Evolutionary conservation across 148 eudicot genomes (phyloP).

Genomic region (Amaranthus cruentus): DNA sequence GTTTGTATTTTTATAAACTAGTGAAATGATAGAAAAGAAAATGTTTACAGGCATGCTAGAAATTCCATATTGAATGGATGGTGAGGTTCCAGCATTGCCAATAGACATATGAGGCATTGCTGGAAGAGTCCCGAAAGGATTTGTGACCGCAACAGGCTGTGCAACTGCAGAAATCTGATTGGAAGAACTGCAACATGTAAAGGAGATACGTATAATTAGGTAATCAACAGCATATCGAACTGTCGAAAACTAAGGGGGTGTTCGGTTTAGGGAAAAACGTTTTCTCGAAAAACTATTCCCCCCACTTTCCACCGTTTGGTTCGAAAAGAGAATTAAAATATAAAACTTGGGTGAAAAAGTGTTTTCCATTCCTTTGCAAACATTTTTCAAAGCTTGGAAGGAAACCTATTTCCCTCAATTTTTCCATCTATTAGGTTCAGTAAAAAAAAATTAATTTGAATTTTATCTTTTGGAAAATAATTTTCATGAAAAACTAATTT

Average conservation of each 20-base stretch:
- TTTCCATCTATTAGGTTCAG: too few species aligned
- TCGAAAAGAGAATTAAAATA: too few species aligned
- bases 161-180: slow-evolving; percentile 48
- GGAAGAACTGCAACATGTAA: slow-evolving; percentile 43
- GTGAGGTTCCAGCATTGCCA: slow-evolving; percentile 75
- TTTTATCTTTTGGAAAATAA: too few species aligned
- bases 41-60: slow-evolving; percentile 84
- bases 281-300: too few species aligned
- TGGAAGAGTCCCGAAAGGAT: slow-evolving; percentile 95
- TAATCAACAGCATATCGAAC: background rate
- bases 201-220: background rate
- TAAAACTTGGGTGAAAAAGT: too few species aligned
- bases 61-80: slow-evolving; percentile 91
- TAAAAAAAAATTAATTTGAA: too few species aligned
- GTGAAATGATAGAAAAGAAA: background rate
- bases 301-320: too few species aligned
- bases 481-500: too few species aligned
- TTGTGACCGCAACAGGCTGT: slow-evolving; percentile 56
- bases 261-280: too few species aligned
- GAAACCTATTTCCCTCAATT: too few species aligned
- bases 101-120: slow-evolving; percentile 92
- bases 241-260: background rate
- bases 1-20: background rate
- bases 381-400: too few species aligned
- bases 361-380: too few species aligned